Base-by-base conservation (phyloP, 345 rosid genomes). In the Gossypium sturtianum region DNA sequence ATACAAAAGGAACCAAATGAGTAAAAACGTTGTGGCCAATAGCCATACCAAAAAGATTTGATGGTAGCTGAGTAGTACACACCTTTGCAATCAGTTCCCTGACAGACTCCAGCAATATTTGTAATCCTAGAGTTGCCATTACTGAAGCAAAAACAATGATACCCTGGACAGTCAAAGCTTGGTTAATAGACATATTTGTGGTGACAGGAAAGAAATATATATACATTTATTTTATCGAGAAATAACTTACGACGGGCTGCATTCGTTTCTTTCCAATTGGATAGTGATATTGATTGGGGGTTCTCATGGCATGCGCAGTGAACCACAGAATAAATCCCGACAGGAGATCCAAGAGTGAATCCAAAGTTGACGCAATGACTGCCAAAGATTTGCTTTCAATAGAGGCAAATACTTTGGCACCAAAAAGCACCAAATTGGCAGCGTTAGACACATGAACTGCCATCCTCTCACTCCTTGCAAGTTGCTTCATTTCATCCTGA, bases 241-340 rank as follows among this genome's bases (percentile, higher is more conserved):
- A 54, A 7, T 54, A 54, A 20, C 84, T 71, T 82, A 92, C 96
- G 82, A 92, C 96, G 6, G 96, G 97, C 49, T 92, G 97, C 97
- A 92, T 92, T 71, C 93, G 79, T 57, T 82, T 85, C 83, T 90
- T 92, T n/a, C 97, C 97, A 60, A 92, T 87, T 3, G 97, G 97
- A 80, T 90, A 90, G 71, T 58, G 75, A 72, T 82, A 89, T 0
- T 82, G 89, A 71, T 92, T 92, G 20, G 92, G 96, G 48, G 79
- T 89, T 16, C 72, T 89, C 97, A 92, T 92, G 68, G 93, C 92
- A 74, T 88, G 72, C 34, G 92, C 82, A 22, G 97, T 90, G 80
- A 92, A 92, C 97, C 96, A 90, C 44, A 92, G 82, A 62, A 92
- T 92, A 68, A 92, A 89, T 2, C 97, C 97, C 15, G 96, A 90